A percentile compares a stretch with the other conserved stretches of the same genome.
Conservation (phyloP, 352 stramenopile species). For the Blastocystis sp. region DNA sequence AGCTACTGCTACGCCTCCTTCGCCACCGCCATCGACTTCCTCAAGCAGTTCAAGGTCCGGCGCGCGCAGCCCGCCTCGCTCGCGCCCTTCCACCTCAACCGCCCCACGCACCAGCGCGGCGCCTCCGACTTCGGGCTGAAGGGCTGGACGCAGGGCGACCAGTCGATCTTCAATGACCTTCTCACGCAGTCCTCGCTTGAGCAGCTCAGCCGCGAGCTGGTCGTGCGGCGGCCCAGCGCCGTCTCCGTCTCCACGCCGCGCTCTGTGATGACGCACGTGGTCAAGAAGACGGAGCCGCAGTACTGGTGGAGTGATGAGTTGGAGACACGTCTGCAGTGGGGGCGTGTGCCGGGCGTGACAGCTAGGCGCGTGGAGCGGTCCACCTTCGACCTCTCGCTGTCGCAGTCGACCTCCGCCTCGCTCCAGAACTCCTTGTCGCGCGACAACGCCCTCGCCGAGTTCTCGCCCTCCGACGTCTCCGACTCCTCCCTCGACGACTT, state of each 20-base stretch:
- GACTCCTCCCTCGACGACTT: background rate
- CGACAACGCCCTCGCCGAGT: background rate
- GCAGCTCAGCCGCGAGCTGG: background rate
- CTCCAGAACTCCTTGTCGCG: background rate
- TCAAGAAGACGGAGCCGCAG: background rate
- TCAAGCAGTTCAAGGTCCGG: slow-evolving; percentile 29
- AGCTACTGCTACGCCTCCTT: slow-evolving; percentile 60
- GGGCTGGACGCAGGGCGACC: slow-evolving; percentile 2
- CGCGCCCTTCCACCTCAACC: background rate
- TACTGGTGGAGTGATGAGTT: slow-evolving; percentile 45
- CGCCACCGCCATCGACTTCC: slow-evolving; percentile 42
- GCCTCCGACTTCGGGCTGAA: background rate
- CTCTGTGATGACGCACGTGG: background rate
- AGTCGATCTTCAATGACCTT: slow-evolving; percentile 61
- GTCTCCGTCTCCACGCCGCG: background rate
- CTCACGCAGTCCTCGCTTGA: slow-evolving; percentile 49
- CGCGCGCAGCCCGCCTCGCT: background rate
- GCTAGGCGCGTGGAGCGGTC: background rate
- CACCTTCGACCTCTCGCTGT: background rate
- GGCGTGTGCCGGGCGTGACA: background rate
- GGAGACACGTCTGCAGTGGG: slow-evolving; percentile 2
- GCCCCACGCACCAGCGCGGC: background rate
- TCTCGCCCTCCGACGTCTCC: background rate
- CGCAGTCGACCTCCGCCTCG: background rate
- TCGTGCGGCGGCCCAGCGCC: background rate